phyloP scores from a whole-genome alignment of 2,329 filamentous ascomycete species.

The Beauveria varroae region DNA sequence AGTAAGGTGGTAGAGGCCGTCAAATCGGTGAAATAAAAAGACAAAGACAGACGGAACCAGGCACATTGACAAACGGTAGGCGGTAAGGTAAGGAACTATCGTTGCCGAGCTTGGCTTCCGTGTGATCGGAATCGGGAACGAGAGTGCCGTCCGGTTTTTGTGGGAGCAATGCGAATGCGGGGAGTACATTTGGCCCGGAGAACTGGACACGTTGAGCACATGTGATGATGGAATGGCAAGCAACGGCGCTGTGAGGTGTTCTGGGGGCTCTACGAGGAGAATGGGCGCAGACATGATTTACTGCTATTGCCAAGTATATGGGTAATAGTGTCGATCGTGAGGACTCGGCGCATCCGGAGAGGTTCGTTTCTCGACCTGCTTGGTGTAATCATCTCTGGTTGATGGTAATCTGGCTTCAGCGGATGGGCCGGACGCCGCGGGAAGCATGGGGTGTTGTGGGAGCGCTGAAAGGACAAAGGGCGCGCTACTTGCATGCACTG shows the following conservation, averaged over 20 bases:
- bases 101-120: constrained; percentile 1
- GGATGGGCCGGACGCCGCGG: background rate
- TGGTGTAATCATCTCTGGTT: no score
- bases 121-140: constrained; percentile 9
- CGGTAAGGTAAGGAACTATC: background rate
- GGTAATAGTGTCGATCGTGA: background rate
- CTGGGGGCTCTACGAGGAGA: no score
- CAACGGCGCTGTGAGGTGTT: no score
- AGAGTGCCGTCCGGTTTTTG: background rate
- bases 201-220: background rate
- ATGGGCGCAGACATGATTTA: no score
- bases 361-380: background rate
- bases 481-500: background rate
- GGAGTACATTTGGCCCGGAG: background rate
- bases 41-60: background rate
- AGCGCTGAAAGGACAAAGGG: background rate
- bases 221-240: background rate
- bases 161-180: background rate
- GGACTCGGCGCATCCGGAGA: background rate
- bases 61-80: background rate
- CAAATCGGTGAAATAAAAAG: background rate
- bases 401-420: background rate
- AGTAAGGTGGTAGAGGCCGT: background rate
- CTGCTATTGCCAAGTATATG: background rate
- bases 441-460: background rate